Conservation (phyloP, 2,329 filamentous ascomycete species). For the Xylaria sp. region DNA sequence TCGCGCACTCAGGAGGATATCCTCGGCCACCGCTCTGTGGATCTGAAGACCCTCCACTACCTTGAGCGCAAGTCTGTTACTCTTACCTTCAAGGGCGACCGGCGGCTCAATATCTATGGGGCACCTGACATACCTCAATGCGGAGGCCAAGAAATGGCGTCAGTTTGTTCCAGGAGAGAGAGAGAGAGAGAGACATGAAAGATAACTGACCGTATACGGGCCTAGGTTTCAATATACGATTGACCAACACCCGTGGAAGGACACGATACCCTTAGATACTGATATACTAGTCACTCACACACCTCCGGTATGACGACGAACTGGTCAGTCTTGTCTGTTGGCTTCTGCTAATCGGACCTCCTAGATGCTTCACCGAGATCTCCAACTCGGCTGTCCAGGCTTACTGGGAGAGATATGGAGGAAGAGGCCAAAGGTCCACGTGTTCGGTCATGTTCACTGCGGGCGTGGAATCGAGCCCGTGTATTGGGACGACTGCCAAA, state of each 20-base stretch:
- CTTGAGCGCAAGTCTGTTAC: slow-evolving; percentile 72
- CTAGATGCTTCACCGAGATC: slow-evolving; percentile 70
- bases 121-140: slow-evolving; percentile 79
- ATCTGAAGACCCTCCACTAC: slow-evolving; percentile 75
- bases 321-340: background rate
- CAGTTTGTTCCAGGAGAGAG: slow-evolving; percentile 1
- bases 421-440: slow-evolving; percentile 74
- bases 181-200: background rate
- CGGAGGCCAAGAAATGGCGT: slow-evolving; percentile 72
- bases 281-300: slow-evolving; percentile 84
- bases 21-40: slow-evolving; percentile 55
- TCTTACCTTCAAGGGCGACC: slow-evolving; percentile 64
- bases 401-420: slow-evolving; percentile 76
- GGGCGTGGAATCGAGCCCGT: slow-evolving; percentile 72
- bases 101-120: slow-evolving; percentile 76
- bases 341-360: background rate
- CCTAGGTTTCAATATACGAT: slow-evolving; percentile 73
- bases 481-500: slow-evolving; percentile 77
- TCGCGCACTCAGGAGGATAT: slow-evolving; percentile 64
- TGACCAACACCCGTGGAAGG: slow-evolving; percentile 71
- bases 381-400: slow-evolving; percentile 71
- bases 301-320: slow-evolving; percentile 64
- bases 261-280: slow-evolving; percentile 71
- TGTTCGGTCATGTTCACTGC: slow-evolving; percentile 86
- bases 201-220: slow-evolving; percentile 1